These are phyloP conservation scores for Asclepias syriaca DNA, from an alignment of 257 asterid genomes.

Conservation along the genomic window DNA sequence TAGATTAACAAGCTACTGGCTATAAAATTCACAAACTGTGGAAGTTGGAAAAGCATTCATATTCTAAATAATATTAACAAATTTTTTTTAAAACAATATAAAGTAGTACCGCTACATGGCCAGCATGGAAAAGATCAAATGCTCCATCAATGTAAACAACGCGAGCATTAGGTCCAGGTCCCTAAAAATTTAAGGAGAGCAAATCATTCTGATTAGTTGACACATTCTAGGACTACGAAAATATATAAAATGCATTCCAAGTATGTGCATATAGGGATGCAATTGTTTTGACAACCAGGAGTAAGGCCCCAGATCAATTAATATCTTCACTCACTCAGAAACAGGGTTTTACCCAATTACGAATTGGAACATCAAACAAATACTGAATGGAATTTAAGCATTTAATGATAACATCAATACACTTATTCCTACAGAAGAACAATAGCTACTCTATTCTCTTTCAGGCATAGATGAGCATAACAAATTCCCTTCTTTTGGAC, in stretches of 20 bases:
- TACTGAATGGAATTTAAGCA: background rate
- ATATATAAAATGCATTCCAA: background rate
- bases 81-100: too few relatives aligned
- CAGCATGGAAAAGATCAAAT: constrained; percentile 96
- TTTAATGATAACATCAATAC: constrained; percentile 1
- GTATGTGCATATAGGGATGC: background rate
- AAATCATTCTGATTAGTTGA: background rate
- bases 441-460: background rate
- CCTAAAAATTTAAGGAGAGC: constrained; percentile 37
- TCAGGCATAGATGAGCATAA: background rate
- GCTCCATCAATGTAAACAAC: constrained; percentile 97
- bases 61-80: too few relatives aligned
- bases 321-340: background rate
- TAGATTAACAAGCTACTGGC: background rate
- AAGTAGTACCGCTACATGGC: constrained; percentile 77
- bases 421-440: background rate
- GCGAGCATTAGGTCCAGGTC: constrained; percentile 82
- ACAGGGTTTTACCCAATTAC: background rate
- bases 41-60: background rate
- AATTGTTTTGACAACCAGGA: background rate
- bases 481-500: background rate
- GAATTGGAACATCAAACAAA: background rate
- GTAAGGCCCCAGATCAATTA: background rate
- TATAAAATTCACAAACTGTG: background rate
- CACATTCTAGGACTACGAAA: background rate